Evolutionary conservation across 345 rosid genomes (phyloP), one percentile per base, ranked within the genome.

Genomic region (Eucalyptus caleyi): DNA sequence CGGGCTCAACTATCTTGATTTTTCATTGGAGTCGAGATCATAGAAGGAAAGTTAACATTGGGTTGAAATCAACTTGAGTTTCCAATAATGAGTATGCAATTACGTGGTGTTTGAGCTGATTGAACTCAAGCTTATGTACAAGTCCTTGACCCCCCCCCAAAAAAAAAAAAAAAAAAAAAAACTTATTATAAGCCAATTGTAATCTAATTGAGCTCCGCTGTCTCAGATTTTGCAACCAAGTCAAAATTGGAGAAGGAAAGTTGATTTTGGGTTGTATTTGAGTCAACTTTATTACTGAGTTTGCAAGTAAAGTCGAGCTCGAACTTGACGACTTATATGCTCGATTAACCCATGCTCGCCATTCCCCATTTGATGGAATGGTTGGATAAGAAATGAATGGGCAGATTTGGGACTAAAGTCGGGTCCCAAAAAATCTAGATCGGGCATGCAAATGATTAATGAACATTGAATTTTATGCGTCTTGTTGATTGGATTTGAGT

Each of bases 131-230:
- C 47, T 37, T 21, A 6, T 2, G 83, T 21, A 56, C 62, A 24
- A 23, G 30, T 24, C 62, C 1, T 53, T 53, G 26, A 53, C 24
- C 21, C 1, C 59, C 56, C 24, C 24, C 9, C 40, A 40, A 40
- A 40, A 40, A 34, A 6, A 44, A 4, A 8, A 53, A 3, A 14
- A 50, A 47, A 7, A 7, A 50, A 53, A 3, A 21, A 53, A 53
- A 2, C 2, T 8, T 16, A 32, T 69, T 69, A 6, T 9, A 16
- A 16, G 40, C 10, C 42, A 0, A 32, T 32, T 9, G 23, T 32
- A 18, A 69, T 69, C 13, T 1, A 32, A 32, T 5, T 1, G 21
- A 67, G 40, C 11, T n/a, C 40, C 0, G 1, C 42, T 32, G 4
- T 67, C 40, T 67, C 21, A 1, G 8, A 3, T 69, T 32, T 69